Conservation (phyloP, 2,329 filamentous ascomycete species). For the Diaporthe humulicola region DNA sequence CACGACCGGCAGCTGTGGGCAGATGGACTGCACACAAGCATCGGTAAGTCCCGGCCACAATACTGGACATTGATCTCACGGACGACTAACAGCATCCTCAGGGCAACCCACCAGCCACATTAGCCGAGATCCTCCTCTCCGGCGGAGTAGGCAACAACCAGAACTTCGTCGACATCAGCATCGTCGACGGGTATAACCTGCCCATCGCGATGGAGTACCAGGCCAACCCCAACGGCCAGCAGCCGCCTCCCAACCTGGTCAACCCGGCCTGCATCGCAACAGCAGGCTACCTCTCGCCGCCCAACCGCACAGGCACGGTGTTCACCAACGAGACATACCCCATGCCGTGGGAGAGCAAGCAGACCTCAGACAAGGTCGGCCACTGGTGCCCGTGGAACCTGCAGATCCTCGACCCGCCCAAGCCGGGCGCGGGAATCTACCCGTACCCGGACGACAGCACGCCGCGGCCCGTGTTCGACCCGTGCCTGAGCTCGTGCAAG, state of each 20-base stretch:
- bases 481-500: constrained; percentile 83
- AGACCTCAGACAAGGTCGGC: constrained; percentile 69
- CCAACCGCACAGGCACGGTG: constrained; percentile 64
- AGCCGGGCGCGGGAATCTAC: constrained; percentile 82
- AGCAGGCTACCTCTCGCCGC: constrained; percentile 69
- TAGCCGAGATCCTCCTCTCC: constrained; percentile 84
- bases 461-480: constrained; percentile 78
- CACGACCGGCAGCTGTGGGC: constrained; percentile 58
- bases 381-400: constrained; percentile 87
- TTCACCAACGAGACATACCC: constrained; percentile 76
- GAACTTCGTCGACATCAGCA: constrained; percentile 86
- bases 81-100: constrained; percentile 47
- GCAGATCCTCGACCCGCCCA: constrained; percentile 75
- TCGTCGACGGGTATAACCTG: constrained; percentile 88
- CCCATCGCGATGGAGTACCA: constrained; percentile 73
- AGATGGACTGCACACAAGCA: constrained; percentile 66
- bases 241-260: constrained; percentile 81
- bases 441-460: constrained; percentile 85
- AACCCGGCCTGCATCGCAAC: constrained; percentile 84
- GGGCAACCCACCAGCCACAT: constrained; percentile 80
- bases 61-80: neutral
- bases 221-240: constrained; percentile 67
- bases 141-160: constrained; percentile 72
- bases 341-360: constrained; percentile 73
- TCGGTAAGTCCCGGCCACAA: constrained; percentile 19